Evolutionary conservation across 805 yeast genomes (phyloP), one percentile per base, ranked within the genome.

Genomic region (Kodamaea kakaduensis): DNA sequence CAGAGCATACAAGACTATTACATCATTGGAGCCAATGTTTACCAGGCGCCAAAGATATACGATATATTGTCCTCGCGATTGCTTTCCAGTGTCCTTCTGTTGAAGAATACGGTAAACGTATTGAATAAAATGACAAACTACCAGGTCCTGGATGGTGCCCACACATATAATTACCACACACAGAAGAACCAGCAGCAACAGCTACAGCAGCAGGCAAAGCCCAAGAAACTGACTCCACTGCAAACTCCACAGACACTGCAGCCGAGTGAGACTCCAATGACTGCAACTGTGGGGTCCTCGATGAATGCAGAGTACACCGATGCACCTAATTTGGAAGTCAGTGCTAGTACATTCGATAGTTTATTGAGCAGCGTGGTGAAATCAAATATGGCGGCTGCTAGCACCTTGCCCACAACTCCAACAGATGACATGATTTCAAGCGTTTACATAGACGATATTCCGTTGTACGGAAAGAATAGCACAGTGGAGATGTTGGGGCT

Each of bases 11-110:
- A 85, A 18, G 94, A 87, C 45, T 90, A 84, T 59, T 90, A 85
- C 56, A 81, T 90, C 31, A 78, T 88, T 25, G 96, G 96, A 3
- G 94, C 95, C 13, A 88, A 86, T 51, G 82, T 93, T 2, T 93
- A 88, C 59, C 90, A 85, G 77, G 82, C 96, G 0, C 97, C 97
- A 0, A 64, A 77, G 12, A 70, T 85, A 1, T 78, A 79, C 50
- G 79, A 84, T 24, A 73, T 89, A 2, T 65, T 90, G 5, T 75
- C 84, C 13, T 79, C 89, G 22, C 64, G 97, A 41, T 58, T 87
- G 21, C 45, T 62, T 40, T 58, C 66, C 17, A 54, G 59, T n/a
- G 65, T 61, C 19, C 41, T 60, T 16, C 52, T 59, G 23, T 51
- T 67, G 33, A 61, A 60, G 34, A 58, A 55, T 23, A 52, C 67